Base-by-base conservation (phyloP, 1,284 basidiomycete genomes). In the Moesziomyces globuligerus region DNA sequence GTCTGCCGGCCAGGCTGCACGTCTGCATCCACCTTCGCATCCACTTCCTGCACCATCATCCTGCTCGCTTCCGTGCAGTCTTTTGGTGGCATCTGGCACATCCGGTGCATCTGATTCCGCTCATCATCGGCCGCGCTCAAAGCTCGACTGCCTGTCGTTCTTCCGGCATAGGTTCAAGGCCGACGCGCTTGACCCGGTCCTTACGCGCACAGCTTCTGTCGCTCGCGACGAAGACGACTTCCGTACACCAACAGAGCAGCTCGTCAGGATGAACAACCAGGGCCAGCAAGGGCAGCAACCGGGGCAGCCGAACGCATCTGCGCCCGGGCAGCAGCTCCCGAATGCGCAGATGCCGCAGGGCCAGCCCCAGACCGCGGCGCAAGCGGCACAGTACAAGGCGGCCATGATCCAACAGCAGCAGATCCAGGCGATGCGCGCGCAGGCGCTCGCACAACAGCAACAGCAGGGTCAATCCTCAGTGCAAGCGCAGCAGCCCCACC, bases 331-430 rank as follows among this genome's bases (percentile, higher is more conserved):
- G 29, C 57, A 60, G 29, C 49, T 44, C 4, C 25, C 43, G 4
- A 42, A 49, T 9, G 40, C 24, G 4, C 58, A 61, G 37, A 39
- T 62, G 7, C 59, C 59, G 10, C 58, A 52, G 46, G 65, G 67
- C 29, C 44, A 38, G 4, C 60, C 51, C 1, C 67, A 64, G 20
- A 70, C 46, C 5, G 60, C 60, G 10, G 67, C 60, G 1, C 60
- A 64, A 32, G 67, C 67, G 0, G 67, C 67, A 3, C 61, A 70
- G 41, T 71, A 71, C 59, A 71, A 74, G 26, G 59, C 58, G 2
- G 62, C 72, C 13, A 38, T 71, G 23, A 56, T 66, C 34, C 72
- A 74, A 49, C 72, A 74, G n/a, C 67, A 70, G 52, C 72, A 74
- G 43, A 36, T 74, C 8, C 70, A 70, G 42, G 68, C 66, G 11